These are phyloP conservation scores for Oehlia diaphana DNA, from an alignment of 192 early-diverging fungal species.

Conservation along the genomic window DNA sequence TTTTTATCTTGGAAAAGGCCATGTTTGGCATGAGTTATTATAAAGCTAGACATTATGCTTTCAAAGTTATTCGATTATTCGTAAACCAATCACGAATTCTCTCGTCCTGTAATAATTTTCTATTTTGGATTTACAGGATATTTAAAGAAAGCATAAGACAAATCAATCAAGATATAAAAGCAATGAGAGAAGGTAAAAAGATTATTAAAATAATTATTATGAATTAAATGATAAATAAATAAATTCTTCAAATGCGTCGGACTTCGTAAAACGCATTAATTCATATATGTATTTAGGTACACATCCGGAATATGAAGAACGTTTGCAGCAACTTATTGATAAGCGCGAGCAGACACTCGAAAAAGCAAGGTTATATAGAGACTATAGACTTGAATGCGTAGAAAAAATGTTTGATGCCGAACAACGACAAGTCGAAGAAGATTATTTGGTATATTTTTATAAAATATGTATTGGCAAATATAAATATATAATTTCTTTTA, in stretches of 20 bases:
- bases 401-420: conserved; percentile 56
- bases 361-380: conserved; percentile 51
- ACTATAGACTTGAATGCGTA: conserved; percentile 64
- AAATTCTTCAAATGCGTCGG: neutral
- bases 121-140: conserved; percentile 31
- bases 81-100: too few species aligned
- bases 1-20: neutral
- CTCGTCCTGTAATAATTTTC: neutral
- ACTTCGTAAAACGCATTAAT: neutral
- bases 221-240: too few species aligned
- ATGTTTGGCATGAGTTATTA: neutral
- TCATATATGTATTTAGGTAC: conserved; percentile 42
- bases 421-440: conserved; percentile 53
- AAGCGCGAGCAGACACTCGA: conserved; percentile 55
- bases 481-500: conserved; percentile 8
- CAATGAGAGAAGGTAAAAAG: neutral
- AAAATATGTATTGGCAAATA: too few species aligned
- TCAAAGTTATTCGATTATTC: too few species aligned
- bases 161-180: conserved; percentile 27
- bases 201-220: too few species aligned
- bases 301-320: conserved; percentile 64
- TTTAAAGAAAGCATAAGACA: conserved; percentile 35
- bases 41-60: neutral
- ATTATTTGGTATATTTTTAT: conserved; percentile 50
- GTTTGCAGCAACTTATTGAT: conserved; percentile 52